Evolutionary conservation across 2,329 filamentous ascomycete genomes (phyloP), one percentile per base, ranked within the genome.

Genomic region (Arthrobotrys entomopaga): DNA sequence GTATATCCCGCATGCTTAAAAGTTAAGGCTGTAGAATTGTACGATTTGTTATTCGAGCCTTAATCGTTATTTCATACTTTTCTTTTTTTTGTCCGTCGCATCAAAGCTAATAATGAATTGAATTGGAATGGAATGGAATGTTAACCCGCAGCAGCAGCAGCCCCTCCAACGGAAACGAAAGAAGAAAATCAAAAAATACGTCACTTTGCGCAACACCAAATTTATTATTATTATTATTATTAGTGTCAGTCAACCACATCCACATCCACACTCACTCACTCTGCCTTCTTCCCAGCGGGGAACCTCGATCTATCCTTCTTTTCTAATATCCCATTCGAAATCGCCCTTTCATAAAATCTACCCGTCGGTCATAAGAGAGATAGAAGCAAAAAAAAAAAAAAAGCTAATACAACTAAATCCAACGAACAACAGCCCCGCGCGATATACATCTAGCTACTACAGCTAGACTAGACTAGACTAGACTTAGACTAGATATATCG

Each of bases 201-300:
- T 69, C 65, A 69, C 65, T 69, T 61, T 69, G 65, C 60, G 65
- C 56, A 69, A 69, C 65, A 57, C 22, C 61, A 65, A n/a, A n/a
- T n/a, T n/a, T n/a, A n/a, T n/a, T n/a, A n/a, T n/a, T n/a, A n/a
- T n/a, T n/a, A n/a, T n/a, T n/a, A n/a, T n/a, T n/a, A n/a, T 11
- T 5, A 59, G 20, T 20, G 7, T 13, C 16, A 24, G n/a, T n/a
- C 11, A 10, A 34, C 38, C 52, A 26, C 53, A 15, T 56, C 52
- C 11, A 58, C 26, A 2, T n/a, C 34, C 56, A 13, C n/a, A n/a
- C n/a, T n/a, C n/a, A n/a, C n/a, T n/a, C n/a, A n/a, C n/a, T n/a
- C n/a, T n/a, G n/a, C n/a, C 22, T 57, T 20, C 54, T 16, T 16
- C 29, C 15, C 13, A 19, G 48, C 48, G 20, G 48, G 19, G 20